phyloP scores from a whole-genome alignment of 2,329 filamentous ascomycete species.

The Verticillium tricorpus region DNA sequence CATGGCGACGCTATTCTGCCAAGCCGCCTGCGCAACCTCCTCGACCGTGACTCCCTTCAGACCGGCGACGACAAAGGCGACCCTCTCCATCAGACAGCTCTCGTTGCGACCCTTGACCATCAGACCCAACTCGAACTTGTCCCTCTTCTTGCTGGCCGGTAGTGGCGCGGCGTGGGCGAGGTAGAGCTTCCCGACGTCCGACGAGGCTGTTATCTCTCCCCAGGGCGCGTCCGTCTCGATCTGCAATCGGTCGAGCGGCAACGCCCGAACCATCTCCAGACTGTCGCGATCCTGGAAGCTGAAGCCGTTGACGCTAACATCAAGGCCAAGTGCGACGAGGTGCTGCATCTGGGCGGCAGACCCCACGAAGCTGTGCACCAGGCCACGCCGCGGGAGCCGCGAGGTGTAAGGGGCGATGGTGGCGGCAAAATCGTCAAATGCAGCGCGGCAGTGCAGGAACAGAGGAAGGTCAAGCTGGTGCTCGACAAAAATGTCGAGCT shows the following conservation, averaged over 20 bases:
- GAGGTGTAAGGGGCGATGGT: slow-evolving; percentile 34
- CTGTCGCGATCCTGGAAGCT: slow-evolving; percentile 34
- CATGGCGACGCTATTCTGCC: slow-evolving; percentile 29
- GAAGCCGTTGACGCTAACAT: slow-evolving; percentile 46
- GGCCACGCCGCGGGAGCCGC: slow-evolving; percentile 26
- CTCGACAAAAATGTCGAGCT: slow-evolving; percentile 32
- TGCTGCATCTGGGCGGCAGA: slow-evolving; percentile 32
- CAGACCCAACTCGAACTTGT: slow-evolving; percentile 37
- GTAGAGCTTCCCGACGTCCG: slow-evolving; percentile 35
- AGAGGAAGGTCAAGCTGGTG: slow-evolving; percentile 28
- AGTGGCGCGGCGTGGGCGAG: slow-evolving; percentile 30
- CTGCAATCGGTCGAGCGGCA: slow-evolving; percentile 36
- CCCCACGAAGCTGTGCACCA: slow-evolving; percentile 36
- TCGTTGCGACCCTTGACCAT: slow-evolving; percentile 50
- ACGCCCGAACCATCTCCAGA: slow-evolving; percentile 34
- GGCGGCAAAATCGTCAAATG: slow-evolving; percentile 36
- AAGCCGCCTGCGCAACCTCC: slow-evolving; percentile 34
- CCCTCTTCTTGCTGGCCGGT: slow-evolving; percentile 40
- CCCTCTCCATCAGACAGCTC: slow-evolving; percentile 41
- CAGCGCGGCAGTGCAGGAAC: slow-evolving; percentile 35
- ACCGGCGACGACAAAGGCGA: slow-evolving; percentile 43
- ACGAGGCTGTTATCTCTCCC: slow-evolving; percentile 33
- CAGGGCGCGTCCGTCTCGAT: slow-evolving; percentile 45
- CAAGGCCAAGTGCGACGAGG: slow-evolving; percentile 30
- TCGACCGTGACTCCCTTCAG: slow-evolving; percentile 37